phyloP scores from a whole-genome alignment of 768 basidiomycete genomes.

The Cubamyces lactineus region DNA sequence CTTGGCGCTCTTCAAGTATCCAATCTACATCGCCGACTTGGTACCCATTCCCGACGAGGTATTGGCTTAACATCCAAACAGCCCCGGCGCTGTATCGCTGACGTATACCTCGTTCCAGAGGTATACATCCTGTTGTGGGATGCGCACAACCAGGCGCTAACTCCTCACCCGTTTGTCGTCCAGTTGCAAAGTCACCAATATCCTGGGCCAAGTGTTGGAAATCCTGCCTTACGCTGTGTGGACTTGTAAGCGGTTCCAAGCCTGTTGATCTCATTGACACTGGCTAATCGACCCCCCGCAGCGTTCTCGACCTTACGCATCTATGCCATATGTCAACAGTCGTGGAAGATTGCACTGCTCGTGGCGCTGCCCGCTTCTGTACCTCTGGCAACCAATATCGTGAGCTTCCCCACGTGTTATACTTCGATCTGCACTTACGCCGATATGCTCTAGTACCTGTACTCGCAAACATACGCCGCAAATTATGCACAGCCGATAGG shows the following conservation, averaged over 20 bases:
- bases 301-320: slow-evolving; percentile 16
- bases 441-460: not conserved
- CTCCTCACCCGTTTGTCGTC: not conserved
- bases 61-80: not conserved
- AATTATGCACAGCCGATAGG: not conserved
- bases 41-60: not conserved
- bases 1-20: slow-evolving; percentile 6
- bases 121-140: not conserved
- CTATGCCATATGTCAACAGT: slow-evolving; percentile 5
- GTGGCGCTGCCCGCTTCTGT: slow-evolving; percentile 1
- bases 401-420: not conserved
- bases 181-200: not conserved
- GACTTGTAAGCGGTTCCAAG: not conserved
- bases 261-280: not conserved
- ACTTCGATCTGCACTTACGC: not conserved
- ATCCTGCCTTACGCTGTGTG: slow-evolving; percentile 11
- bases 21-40: not conserved
- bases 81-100: not conserved
- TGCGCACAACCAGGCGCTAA: not conserved
- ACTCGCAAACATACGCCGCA: not conserved
- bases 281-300: not conserved
- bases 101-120: not conserved
- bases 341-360: not conserved
- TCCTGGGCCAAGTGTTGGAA: not conserved
- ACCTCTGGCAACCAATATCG: slow-evolving; percentile 9